A percentile compares a stretch with the other conserved stretches of the same genome.
Evolutionary conservation across 1,139 yeast genomes (phyloP).

Genomic region (Lodderomyces parapsilosis): DNA sequence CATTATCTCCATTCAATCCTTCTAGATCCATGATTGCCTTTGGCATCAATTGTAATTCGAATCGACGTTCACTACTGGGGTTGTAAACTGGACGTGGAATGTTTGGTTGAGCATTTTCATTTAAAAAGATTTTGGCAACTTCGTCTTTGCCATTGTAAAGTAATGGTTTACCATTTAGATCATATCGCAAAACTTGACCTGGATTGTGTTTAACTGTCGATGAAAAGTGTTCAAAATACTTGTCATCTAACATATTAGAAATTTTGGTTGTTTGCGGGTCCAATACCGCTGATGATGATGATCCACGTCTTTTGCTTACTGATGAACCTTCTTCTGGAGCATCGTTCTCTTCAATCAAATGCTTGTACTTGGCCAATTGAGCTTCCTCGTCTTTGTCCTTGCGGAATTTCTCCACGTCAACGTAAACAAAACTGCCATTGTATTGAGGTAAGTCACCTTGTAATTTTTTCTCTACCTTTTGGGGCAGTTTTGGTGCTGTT

Average conservation of each 20-base stretch:
- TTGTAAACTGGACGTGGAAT: conserved; percentile 57
- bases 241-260: conserved; percentile 64
- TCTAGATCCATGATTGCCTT: conserved; percentile 84
- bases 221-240: conserved; percentile 74
- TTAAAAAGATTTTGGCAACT: conserved; percentile 42
- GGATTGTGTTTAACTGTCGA: conserved; percentile 78
- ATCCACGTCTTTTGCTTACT: conserved; percentile 5
- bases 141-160: conserved; percentile 66
- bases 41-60: conserved; percentile 94
- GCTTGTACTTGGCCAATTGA: conserved; percentile 46
- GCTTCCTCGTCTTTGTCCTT: conserved; percentile 32
- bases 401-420: conserved; percentile 62
- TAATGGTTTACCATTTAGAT: conserved; percentile 71
- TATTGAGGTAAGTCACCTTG: conserved; percentile 42
- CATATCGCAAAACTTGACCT: conserved; percentile 80
- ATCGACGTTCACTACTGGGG: conserved; percentile 62
- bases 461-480: conserved; percentile 11
- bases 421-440: conserved; percentile 66
- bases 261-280: conserved; percentile 43
- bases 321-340: conserved; percentile 15
- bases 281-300: conserved; percentile 21
- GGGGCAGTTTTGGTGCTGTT: conserved; percentile 14
- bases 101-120: conserved; percentile 20
- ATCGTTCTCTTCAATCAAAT: conserved; percentile 42
- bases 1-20: conserved; percentile 25